Evolutionary conservation across 441 rosid species (phyloP), one percentile per base, ranked within the genome.

Genomic region (Adansonia madagascariensis): DNA sequence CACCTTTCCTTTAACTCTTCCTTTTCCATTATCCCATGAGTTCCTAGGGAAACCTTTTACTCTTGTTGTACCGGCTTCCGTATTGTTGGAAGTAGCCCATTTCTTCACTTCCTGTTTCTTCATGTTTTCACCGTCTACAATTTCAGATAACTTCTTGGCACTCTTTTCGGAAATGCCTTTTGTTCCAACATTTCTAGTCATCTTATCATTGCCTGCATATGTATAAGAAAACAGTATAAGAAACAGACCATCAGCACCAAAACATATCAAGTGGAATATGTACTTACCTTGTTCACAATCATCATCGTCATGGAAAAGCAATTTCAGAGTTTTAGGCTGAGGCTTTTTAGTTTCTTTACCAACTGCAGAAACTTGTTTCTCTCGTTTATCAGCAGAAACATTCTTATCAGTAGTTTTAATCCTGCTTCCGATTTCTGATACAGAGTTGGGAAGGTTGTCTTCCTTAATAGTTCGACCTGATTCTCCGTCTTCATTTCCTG

Each of bases 1-100:
- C 66, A 96, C 94, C 84, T 88, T 96, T 82, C 94, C 94, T 72
- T 73, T 86, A 41, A 17, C 84, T 81, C 85, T 84, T 68, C 70
- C 81, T 81, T 85, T 90, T 68, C 80, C 84, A 31, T 55, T 76
- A 60, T 87, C 89, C 24, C 62, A 59, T n/a, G 78, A 75, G 31
- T 73, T 80, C 8, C 47, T 79, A 15, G 89, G 79, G 6, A 82
- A 79, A 55, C 80, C 80, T 57, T 75, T 85, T 8, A 39, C 31
- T 67, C 80, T 74, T 63, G 80, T 49, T 85, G 85, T 84, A 69
- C 79, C 80, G 14, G 73, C 82, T 79, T 80, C 84, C 31, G 61
- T 69, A 11, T 46, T 74, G 59, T 81, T 84, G 53, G 65, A 52
- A 77, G 76, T 27, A 53, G 17, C 56, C 61, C 35, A 80, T 17